Evolutionary conservation across 1,139 yeast genomes (phyloP), one percentile per base, ranked within the genome.

Genomic region (Wickerhamomyces sp.): DNA sequence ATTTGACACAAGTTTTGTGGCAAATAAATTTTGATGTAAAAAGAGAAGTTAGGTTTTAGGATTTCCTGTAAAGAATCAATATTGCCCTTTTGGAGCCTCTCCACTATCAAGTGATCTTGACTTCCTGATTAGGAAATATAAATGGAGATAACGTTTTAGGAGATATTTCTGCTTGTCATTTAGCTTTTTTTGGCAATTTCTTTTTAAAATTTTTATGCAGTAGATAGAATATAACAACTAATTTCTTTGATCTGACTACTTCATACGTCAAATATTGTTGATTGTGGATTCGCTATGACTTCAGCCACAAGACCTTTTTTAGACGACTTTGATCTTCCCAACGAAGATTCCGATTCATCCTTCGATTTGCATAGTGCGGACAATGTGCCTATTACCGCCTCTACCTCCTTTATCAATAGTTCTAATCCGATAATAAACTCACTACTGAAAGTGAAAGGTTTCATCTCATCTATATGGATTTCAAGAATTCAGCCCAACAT

Each of bases 401-500:
- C 16, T 12, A 24, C 17, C n/a, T 22, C 22, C 18, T 29, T 13
- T 9, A 30, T n/a, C 26, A 16, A 10, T 7, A 14, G 17, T 34
- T 8, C 25, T 16, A 28, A 24, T 28, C 16, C 33, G 15, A 5
- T 25, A 21, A 35, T 38, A 1, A 19, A 28, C 12, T 37, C 42
- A 13, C 29, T 36, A 4, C 8, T 32, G 5, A 37, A 28, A 24
- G 12, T 20, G 9, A 26, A 12, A 26, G 24, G 19, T 9, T 7
- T 30, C 9, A 7, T 36, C 7, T 8, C 26, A 20, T 7, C 15
- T 1, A 16, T 42, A 12, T 45, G 43, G 35, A 4, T 16, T 2
- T 20, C 28, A 4, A 42, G 40, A 9, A 15, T 51, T 3, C 36
- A 41, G 24, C 56, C 56, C 39, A 52, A 49, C 36, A 33, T 54